Evolutionary conservation across 495 filamentous ascomycete species (phyloP).

Genomic region (Hypoxylon trugodes): DNA sequence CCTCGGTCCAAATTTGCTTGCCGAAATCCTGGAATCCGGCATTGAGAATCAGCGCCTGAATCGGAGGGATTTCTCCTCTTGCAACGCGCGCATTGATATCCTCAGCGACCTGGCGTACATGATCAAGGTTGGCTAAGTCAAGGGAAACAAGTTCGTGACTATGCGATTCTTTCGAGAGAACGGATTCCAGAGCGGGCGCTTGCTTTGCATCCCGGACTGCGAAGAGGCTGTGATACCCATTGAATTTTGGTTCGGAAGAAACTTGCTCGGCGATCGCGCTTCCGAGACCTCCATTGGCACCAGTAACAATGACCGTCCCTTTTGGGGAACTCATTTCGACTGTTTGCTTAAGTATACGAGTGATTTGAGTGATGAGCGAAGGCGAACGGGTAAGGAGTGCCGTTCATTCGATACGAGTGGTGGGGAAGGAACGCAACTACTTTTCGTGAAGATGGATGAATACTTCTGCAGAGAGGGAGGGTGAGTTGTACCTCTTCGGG

Average conservation of each 20-base stretch:
- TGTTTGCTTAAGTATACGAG: too few relatives aligned
- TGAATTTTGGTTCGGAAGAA: slow-evolving; percentile 47
- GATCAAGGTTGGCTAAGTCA: slow-evolving; percentile 18
- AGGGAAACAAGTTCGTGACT: slow-evolving; percentile 23
- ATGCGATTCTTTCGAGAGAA: slow-evolving; percentile 40
- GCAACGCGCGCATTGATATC: slow-evolving; percentile 42
- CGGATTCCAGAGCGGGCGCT: slow-evolving; percentile 21
- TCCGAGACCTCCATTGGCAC: slow-evolving; percentile 49
- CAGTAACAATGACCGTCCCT: slow-evolving; percentile 31
- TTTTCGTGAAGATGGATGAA: too few relatives aligned
- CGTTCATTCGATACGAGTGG: too few relatives aligned
- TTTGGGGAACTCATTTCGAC: too few relatives aligned
- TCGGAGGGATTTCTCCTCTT: slow-evolving; percentile 45
- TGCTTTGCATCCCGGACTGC: slow-evolving; percentile 46
- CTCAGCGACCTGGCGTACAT: slow-evolving; percentile 17
- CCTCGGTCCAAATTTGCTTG: slow-evolving; percentile 41
- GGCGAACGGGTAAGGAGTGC: too few relatives aligned
- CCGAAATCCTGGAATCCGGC: slow-evolving; percentile 45
- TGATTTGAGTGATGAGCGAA: too few relatives aligned
- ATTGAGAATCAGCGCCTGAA: slow-evolving; percentile 55
- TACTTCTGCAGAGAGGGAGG: too few relatives aligned
- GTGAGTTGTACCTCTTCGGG: too few relatives aligned
- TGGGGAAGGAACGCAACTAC: too few relatives aligned
- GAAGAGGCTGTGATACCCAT: slow-evolving; percentile 48
- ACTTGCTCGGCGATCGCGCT: slow-evolving; percentile 56